These are phyloP conservation scores for Coemansia aciculifera DNA, from an alignment of 192 early-diverging fungal genomes.

Conservation along the genomic window DNA sequence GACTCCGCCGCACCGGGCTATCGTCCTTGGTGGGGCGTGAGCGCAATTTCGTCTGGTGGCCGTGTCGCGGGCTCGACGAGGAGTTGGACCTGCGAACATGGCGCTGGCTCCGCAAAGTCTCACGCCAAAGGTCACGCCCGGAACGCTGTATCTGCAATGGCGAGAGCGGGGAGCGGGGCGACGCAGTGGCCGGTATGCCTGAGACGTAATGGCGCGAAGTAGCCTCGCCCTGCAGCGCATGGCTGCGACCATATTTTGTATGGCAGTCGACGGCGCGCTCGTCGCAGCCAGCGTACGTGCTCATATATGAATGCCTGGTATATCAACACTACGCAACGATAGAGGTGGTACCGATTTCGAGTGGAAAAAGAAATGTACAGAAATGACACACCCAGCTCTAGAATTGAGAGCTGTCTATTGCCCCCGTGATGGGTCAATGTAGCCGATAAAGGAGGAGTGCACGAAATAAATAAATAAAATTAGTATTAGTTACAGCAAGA, in stretches of 20 bases:
- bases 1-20: slow-evolving; percentile 29
- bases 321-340: background rate
- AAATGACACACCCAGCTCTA: background rate
- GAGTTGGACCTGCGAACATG: slow-evolving; percentile 12
- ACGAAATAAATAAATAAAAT: background rate
- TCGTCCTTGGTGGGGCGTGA: slow-evolving; percentile 9
- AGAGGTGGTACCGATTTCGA: background rate
- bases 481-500: slow-evolving; percentile 6
- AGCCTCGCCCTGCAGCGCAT: slow-evolving; percentile 4
- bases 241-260: slow-evolving; percentile 1
- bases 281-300: background rate
- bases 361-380: background rate
- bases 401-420: slow-evolving; percentile 1
- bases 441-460: background rate
- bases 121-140: slow-evolving; percentile 11
- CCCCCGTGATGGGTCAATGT: slow-evolving; percentile 4
- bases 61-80: slow-evolving; percentile 1
- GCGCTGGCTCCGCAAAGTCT: slow-evolving; percentile 14
- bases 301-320: background rate
- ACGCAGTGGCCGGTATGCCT: slow-evolving; percentile 14
- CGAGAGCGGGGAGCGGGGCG: slow-evolving; percentile 29
- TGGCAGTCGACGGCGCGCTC: background rate
- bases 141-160: slow-evolving; percentile 7
- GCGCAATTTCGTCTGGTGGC: background rate
- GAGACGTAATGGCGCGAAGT: slow-evolving; percentile 9